phyloP scores from a whole-genome alignment of 2,329 filamentous ascomycete species.

The Beauveria pseudobassiana region DNA sequence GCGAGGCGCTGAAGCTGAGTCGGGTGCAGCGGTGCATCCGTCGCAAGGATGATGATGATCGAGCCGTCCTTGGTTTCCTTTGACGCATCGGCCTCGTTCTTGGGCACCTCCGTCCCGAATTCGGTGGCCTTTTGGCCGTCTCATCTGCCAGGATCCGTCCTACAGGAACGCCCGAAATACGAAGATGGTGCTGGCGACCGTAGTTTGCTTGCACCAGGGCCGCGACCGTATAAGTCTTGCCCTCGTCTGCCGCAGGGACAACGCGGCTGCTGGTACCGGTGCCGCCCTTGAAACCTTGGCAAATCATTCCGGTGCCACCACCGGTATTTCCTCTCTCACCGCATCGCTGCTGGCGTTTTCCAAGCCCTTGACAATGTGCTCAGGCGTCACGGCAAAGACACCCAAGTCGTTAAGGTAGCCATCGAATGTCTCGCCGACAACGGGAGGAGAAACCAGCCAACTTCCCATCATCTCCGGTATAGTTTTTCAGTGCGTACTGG shows the following conservation, averaged over 20 bases:
- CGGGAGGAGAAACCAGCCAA: slow-evolving; percentile 46
- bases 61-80: slow-evolving; percentile 52
- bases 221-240: slow-evolving; percentile 43
- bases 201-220: slow-evolving; percentile 58
- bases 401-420: slow-evolving; percentile 49
- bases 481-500: slow-evolving; percentile 42
- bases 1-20: slow-evolving; percentile 49
- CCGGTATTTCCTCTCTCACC: slow-evolving; percentile 52
- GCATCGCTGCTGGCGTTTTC: slow-evolving; percentile 37
- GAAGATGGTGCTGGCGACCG: slow-evolving; percentile 46
- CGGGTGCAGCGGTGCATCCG: slow-evolving; percentile 52
- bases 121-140: slow-evolving; percentile 9
- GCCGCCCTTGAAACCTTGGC: slow-evolving; percentile 57
- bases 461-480: slow-evolving; percentile 29
- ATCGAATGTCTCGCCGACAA: slow-evolving; percentile 55
- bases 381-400: slow-evolving; percentile 44
- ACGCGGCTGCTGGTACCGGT: slow-evolving; percentile 53
- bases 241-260: slow-evolving; percentile 13
- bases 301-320: slow-evolving; percentile 57
- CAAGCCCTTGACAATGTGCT: slow-evolving; percentile 46
- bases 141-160: slow-evolving; percentile 47
- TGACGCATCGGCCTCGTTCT: slow-evolving; percentile 16
- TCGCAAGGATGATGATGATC: slow-evolving; percentile 53
- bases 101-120: not conserved
- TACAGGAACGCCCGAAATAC: slow-evolving; percentile 50